phyloP scores from a whole-genome alignment of 768 basidiomycete genomes.

The Serendipita sp. region DNA sequence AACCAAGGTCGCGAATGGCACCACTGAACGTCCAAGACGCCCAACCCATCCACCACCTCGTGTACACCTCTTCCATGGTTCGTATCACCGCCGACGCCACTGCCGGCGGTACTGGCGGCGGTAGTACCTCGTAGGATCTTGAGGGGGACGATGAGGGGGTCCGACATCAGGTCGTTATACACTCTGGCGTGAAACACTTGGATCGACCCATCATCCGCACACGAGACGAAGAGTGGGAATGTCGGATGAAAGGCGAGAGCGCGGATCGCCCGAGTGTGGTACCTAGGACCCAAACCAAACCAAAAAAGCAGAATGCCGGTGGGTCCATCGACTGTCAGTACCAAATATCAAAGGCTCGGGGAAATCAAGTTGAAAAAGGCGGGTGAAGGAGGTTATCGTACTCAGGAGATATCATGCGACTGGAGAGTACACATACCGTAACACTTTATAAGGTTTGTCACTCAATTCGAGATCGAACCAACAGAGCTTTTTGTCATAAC shows the following conservation, averaged over 20 bases:
- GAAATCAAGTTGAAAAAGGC: too few relatives aligned
- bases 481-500: slow-evolving; percentile 92
- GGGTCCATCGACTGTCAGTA: not conserved
- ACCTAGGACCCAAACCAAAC: slow-evolving; percentile 34
- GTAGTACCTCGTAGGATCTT: slow-evolving; percentile 48
- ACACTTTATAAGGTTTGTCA: slow-evolving; percentile 91
- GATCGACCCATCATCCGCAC: slow-evolving; percentile 92
- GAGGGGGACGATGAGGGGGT: slow-evolving; percentile 92
- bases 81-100: too few relatives aligned
- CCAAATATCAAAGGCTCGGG: not conserved
- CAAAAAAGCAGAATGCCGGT: too few relatives aligned
- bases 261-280: slow-evolving; percentile 87
- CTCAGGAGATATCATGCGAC: not conserved
- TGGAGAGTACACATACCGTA: slow-evolving; percentile 41
- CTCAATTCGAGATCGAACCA: slow-evolving; percentile 98
- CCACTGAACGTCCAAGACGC: slow-evolving; percentile 86
- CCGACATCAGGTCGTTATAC: slow-evolving; percentile 89
- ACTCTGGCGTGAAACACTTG: slow-evolving; percentile 95
- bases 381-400: too few relatives aligned
- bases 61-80: slow-evolving; percentile 44
- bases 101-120: not conserved
- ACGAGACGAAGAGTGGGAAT: slow-evolving; percentile 91
- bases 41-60: slow-evolving; percentile 65
- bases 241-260: slow-evolving; percentile 85
- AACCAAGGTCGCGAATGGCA: slow-evolving; percentile 84